A percentile compares a stretch with the other conserved stretches of the same genome.
These are phyloP conservation scores for Sclerospora graminicola DNA, from an alignment of 352 stramenopile genomes.

Conservation along the genomic window DNA sequence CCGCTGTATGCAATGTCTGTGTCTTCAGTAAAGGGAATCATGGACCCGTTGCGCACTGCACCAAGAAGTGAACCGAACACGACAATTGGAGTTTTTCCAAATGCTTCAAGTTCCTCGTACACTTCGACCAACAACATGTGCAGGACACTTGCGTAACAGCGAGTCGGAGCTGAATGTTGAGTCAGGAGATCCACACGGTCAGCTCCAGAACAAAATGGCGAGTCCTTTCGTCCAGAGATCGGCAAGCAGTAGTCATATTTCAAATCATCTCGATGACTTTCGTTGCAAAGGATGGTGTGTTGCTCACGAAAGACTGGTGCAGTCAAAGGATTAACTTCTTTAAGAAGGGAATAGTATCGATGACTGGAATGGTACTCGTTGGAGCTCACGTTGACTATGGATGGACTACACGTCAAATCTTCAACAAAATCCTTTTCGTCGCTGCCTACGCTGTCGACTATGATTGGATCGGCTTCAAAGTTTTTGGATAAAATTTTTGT, in stretches of 20 bases:
- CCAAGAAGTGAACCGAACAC: conserved; percentile 36
- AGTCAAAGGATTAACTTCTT: neutral
- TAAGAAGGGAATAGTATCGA: conserved; percentile 9
- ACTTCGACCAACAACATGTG: conserved; percentile 47
- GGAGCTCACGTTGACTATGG: conserved; percentile 3
- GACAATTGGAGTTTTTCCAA: conserved; percentile 16
- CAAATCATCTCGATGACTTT: neutral
- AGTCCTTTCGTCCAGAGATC: conserved; percentile 34
- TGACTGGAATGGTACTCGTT: conserved; percentile 11
- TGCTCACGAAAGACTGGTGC: conserved; percentile 17
- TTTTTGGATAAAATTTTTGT: neutral
- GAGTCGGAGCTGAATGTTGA: conserved; percentile 4
- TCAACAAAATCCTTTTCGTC: neutral
- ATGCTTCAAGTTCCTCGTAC: conserved; percentile 26
- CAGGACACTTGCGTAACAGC: conserved; percentile 38
- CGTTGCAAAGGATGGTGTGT: conserved; percentile 11
- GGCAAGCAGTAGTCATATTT: conserved; percentile 29
- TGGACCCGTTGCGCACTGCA: conserved; percentile 33
- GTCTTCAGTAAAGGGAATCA: conserved; percentile 48
- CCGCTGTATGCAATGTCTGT: conserved; percentile 28
- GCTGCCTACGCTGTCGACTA: neutral
- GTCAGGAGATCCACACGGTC: conserved; percentile 41
- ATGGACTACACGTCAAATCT: conserved; percentile 3
- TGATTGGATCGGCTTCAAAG: no score
- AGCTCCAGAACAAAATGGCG: conserved; percentile 23